Evolutionary conservation across 495 filamentous ascomycete species (phyloP).

Genomic region (Schizothecium vesticola): DNA sequence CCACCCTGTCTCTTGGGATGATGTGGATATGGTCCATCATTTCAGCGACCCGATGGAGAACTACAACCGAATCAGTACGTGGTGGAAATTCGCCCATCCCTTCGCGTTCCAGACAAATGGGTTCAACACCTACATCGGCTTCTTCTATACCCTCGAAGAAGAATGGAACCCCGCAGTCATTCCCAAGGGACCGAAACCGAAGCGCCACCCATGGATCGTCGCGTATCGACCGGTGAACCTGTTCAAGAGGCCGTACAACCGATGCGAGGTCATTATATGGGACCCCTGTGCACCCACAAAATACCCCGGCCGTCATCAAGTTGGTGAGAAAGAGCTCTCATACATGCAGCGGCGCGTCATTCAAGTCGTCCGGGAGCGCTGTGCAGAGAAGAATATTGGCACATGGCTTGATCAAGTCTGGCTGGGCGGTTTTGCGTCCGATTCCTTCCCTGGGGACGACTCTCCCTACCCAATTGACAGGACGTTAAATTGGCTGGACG

Average conservation of each 20-base stretch:
- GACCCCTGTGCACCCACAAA: conserved; percentile 27
- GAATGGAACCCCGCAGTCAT: conserved; percentile 28
- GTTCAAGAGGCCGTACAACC: conserved; percentile 13
- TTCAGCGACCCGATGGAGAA: conserved; percentile 25
- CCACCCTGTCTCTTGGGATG: conserved; percentile 36
- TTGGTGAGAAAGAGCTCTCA: conserved; percentile 25
- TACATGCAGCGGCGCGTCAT: conserved; percentile 39
- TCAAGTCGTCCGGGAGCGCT: conserved; percentile 23
- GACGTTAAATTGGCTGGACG: conserved; percentile 18
- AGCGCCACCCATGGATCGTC: conserved; percentile 39
- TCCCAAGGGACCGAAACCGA: conserved; percentile 8
- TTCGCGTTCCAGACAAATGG: conserved; percentile 9
- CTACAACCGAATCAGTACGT: conserved; percentile 31
- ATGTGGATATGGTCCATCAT: conserved; percentile 30
- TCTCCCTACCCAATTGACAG: conserved; percentile 19
- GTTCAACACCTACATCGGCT: conserved; percentile 36
- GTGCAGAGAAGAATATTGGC: conserved; percentile 17
- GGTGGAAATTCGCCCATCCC: conserved; percentile 23
- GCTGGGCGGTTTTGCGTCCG: conserved; percentile 32
- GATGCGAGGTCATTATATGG: conserved; percentile 45
- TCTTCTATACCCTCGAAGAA: conserved; percentile 42
- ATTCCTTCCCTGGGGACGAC: conserved; percentile 12
- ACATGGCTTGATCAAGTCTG: conserved; percentile 33
- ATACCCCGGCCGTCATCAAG: conserved; percentile 3
- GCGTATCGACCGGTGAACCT: conserved; percentile 34